Evolutionary conservation across 1,284 basidiomycete genomes (phyloP).

Genomic region (Cryptococcus deneoformans): DNA sequence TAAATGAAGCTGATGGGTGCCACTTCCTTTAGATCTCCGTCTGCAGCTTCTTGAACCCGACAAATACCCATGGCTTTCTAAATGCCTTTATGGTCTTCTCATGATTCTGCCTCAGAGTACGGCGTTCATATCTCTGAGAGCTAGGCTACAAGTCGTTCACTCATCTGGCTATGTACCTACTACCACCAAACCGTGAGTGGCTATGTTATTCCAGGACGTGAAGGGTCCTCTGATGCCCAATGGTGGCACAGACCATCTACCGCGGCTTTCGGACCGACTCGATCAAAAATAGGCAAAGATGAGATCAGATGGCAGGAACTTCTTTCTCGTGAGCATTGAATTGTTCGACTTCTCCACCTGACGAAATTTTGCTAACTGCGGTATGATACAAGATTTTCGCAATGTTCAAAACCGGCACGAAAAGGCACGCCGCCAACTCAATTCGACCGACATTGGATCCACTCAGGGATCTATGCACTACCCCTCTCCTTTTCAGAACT

Average conservation of each 20-base stretch:
- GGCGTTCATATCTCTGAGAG: constrained; percentile 92
- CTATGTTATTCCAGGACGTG: not conserved
- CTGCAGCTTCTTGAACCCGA: constrained; percentile 97
- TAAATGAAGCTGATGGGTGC: not conserved
- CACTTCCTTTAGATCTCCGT: constrained; percentile 67
- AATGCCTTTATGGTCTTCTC: constrained; percentile 93
- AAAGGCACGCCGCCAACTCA: constrained; percentile 65
- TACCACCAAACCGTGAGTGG: not conserved
- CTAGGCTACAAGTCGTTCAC: constrained; percentile 91
- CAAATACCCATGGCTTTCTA: constrained; percentile 92
- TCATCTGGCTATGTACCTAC: constrained; percentile 90
- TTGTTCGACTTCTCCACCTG: not conserved
- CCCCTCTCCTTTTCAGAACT: constrained; percentile 37
- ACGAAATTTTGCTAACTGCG: not conserved
- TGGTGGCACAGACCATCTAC: constrained; percentile 5
- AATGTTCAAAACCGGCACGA: constrained; percentile 80
- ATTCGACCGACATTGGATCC: constrained; percentile 29
- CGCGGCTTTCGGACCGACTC: constrained; percentile 47
- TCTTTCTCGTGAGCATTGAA: constrained; percentile 56
- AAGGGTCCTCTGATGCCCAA: not conserved
- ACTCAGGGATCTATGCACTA: constrained; percentile 32
- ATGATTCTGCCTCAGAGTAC: constrained; percentile 98
- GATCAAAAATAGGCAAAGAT: constrained; percentile 73
- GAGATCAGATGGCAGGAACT: constrained; percentile 95
- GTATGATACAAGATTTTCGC: constrained; percentile 58